Evolutionary conservation across 148 eudicot genomes (phyloP), one percentile per base, ranked within the genome.

Genomic region (Cornus kousa): DNA sequence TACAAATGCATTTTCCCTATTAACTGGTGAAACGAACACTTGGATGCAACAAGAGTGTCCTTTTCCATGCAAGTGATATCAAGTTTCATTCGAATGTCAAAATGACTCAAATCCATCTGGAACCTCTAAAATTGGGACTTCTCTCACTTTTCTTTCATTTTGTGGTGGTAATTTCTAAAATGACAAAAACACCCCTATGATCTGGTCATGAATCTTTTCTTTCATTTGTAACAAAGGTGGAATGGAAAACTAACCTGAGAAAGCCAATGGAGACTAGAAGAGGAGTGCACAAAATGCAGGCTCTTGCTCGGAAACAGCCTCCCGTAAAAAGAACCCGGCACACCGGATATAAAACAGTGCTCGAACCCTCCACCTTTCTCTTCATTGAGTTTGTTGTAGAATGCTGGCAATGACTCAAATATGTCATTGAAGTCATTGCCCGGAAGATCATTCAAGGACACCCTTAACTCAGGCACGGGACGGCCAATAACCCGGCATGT

Each of bases 211-310:
- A 35, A 35, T 35, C 28, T 28, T 28, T 28, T 28, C 28, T 28
- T 28, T 28, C 28, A 0, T 28, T 28, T 35, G 37, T 35, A 35
- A 35, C 37, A 35, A 4, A 35, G 3, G 37, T 35, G 37, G 37
- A 35, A 35, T 35, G 66, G 8, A 62, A 22, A 12, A 79, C 40
- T 16, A 57, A 94, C 98, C 92, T 89, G 89, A 70, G 98, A 92
- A 20, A 92, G 89, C 95, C 95, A 92, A 35, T 92, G 97, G 77
- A 94, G 88, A 78, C 95, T 91, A 48, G 87, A 88, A 73, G 97
- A 94, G 50, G 98, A 92, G 79, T 92, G 93, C 43, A 88, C 90
- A 72, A 94, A 89, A 77, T 94, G 89, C 77, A 92, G 50, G 53
- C 90, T 79, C 12, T 75, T 53, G 37, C 32, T 32, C 0, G 93